Evolutionary conservation across 768 basidiomycete genomes (phyloP).

Genomic region (Kwoniella newhampshirensis): DNA sequence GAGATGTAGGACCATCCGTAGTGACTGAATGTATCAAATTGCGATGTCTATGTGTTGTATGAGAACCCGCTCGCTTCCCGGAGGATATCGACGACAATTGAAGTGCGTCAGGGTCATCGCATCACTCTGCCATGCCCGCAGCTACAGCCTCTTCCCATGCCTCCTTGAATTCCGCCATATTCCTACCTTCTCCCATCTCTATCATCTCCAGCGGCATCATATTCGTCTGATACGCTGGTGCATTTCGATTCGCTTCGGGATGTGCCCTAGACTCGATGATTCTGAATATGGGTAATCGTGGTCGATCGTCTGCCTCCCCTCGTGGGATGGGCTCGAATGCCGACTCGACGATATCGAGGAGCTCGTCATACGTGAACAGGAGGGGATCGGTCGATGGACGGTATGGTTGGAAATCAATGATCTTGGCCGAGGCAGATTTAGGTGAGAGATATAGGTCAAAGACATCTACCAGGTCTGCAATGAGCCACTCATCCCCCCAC

Average conservation of each 20-base stretch:
- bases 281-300: slow-evolving; percentile 36
- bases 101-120: too few relatives aligned
- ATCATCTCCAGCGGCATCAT: slow-evolving; percentile 89
- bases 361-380: slow-evolving; percentile 78
- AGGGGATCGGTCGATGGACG: slow-evolving; percentile 81
- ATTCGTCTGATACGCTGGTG: slow-evolving; percentile 77
- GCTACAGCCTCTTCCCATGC: slow-evolving; percentile 53
- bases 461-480: slow-evolving; percentile 66
- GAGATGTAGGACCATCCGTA: too few relatives aligned
- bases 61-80: too few relatives aligned
- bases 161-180: slow-evolving; percentile 71
- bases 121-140: slow-evolving; percentile 40
- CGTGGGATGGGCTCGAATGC: slow-evolving; percentile 13
- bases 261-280: slow-evolving; percentile 75
- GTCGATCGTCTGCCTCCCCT: slow-evolving; percentile 1
- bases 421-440: slow-evolving; percentile 69
- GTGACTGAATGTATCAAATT: too few relatives aligned
- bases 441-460: slow-evolving; percentile 87
- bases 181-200: slow-evolving; percentile 70
- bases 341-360: slow-evolving; percentile 55
- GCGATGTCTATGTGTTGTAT: too few relatives aligned
- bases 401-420: slow-evolving; percentile 91
- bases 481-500: too few relatives aligned
- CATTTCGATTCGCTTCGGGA: slow-evolving; percentile 65
- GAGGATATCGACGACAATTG: too few relatives aligned